A percentile compares a stretch with the other conserved stretches of the same genome.
phyloP scores from a whole-genome alignment of 2,329 filamentous ascomycete genomes.

The Ceratocystis diversiconidia region DNA sequence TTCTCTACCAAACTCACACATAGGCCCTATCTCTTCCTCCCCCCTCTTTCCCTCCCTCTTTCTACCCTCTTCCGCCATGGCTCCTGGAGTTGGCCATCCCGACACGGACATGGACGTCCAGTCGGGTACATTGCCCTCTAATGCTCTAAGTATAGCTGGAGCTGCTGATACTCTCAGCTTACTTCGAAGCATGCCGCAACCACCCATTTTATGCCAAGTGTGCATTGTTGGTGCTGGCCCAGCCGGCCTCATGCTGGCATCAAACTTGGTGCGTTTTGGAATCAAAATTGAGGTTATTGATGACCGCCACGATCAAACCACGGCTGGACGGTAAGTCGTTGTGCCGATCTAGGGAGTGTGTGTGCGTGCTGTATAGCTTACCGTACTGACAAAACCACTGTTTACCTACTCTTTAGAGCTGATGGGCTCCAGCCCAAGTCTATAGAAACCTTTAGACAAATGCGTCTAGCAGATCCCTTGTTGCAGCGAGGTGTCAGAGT shows the following conservation, averaged over 20 bases:
- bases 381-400: background rate
- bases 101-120: conserved; percentile 24
- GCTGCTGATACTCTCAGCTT: conserved; percentile 34
- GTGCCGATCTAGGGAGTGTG: background rate
- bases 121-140: conserved; percentile 23
- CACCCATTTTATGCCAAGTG: conserved; percentile 33
- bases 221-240: conserved; percentile 43
- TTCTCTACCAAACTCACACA: background rate
- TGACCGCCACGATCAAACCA: conserved; percentile 52
- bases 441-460: conserved; percentile 61
- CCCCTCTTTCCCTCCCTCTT: too few species aligned
- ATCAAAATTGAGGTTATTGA: conserved; percentile 53
- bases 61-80: conserved; percentile 22
- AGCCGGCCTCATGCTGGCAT: conserved; percentile 41
- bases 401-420: conserved; percentile 31
- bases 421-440: conserved; percentile 67
- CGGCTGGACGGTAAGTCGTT: conserved; percentile 39
- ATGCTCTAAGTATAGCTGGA: conserved; percentile 24
- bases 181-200: conserved; percentile 34
- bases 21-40: background rate
- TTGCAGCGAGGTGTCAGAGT: conserved; percentile 53
- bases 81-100: conserved; percentile 27
- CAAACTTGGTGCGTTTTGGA: conserved; percentile 47
- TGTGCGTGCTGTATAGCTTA: background rate
- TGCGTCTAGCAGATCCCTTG: conserved; percentile 55